Percentiles rank a stretch among this genome's conserved stretches.
Conservation (phyloP, 1,284 basidiomycete species). For the Malassezia psittaci region DNA sequence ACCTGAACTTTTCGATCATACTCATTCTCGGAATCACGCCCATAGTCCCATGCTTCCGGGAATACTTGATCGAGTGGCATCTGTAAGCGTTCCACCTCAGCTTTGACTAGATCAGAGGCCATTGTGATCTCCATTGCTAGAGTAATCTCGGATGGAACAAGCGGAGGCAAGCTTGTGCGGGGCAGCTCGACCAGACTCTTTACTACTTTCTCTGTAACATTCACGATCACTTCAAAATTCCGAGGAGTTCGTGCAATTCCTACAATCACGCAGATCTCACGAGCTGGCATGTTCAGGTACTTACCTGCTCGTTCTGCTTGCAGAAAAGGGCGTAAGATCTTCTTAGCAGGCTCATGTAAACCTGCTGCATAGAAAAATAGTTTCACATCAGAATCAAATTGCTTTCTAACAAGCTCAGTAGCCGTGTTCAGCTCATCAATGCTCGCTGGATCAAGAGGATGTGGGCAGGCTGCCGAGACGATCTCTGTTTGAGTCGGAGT, state of each 20-base stretch:
- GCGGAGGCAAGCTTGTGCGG: neutral
- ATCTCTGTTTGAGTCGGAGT: no score
- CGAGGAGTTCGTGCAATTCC: conserved; percentile 3
- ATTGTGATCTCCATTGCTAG: neutral
- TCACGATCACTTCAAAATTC: conserved; percentile 8
- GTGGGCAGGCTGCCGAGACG: neutral
- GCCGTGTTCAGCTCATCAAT: conserved; percentile 6
- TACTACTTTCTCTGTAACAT: neutral
- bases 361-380: conserved; percentile 4
- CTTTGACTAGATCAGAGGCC: conserved; percentile 1
- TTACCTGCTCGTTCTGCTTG: conserved; percentile 6
- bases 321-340: neutral
- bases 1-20: conserved; percentile 3
- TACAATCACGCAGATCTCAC: conserved; percentile 1
- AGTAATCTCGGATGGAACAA: neutral
- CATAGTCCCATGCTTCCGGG: conserved; percentile 11
- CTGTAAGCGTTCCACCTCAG: conserved; percentile 5
- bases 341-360: conserved; percentile 5
- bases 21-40: conserved; percentile 4
- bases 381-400: neutral
- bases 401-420: conserved; percentile 2
- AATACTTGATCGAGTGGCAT: conserved; percentile 4
- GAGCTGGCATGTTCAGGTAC: neutral
- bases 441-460: conserved; percentile 10
- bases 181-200: neutral